Conservation (phyloP, 73 alveolate species). For the Symbiodinium pilosum region DNA sequence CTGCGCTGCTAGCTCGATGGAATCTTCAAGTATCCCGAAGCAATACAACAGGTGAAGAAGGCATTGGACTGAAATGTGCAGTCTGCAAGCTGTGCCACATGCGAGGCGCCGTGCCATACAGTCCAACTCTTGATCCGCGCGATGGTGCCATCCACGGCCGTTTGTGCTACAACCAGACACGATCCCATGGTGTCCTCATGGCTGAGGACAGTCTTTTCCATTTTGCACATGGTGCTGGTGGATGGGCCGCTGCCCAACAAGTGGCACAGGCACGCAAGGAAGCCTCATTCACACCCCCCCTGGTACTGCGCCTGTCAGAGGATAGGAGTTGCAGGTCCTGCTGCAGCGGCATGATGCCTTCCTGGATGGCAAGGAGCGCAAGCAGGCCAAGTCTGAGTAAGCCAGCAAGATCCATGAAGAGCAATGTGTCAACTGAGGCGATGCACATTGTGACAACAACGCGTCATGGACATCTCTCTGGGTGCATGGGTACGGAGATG, state of each 20-base stretch:
- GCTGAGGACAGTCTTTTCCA: constrained; percentile 34
- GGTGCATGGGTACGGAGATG: constrained; percentile 40
- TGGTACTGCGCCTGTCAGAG: not conserved
- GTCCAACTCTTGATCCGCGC: constrained; percentile 33
- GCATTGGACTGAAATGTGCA: too few species aligned
- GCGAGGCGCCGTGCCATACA: constrained; percentile 57
- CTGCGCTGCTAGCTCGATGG: too few species aligned
- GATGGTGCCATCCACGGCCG: too few species aligned
- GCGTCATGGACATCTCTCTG: constrained; percentile 17
- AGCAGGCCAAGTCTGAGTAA: constrained; percentile 10
- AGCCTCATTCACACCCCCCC: not conserved
- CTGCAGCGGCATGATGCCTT: not conserved
- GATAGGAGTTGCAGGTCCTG: constrained; percentile 34
- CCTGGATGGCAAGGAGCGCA: constrained; percentile 39
- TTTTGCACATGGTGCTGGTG: constrained; percentile 42
- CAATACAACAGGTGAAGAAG: too few species aligned
- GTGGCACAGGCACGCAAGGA: constrained; percentile 77
- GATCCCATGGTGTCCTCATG: too few species aligned
- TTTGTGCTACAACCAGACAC: too few species aligned
- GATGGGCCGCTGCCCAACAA: constrained; percentile 54
- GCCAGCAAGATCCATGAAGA: too few species aligned
- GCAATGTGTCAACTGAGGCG: not conserved
- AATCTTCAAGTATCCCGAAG: too few species aligned
- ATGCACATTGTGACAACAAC: constrained; percentile 19
- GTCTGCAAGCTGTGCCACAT: too few species aligned